Base-by-base conservation (phyloP, 2,329 filamentous ascomycete species). In the Colletotrichum costaricense region DNA sequence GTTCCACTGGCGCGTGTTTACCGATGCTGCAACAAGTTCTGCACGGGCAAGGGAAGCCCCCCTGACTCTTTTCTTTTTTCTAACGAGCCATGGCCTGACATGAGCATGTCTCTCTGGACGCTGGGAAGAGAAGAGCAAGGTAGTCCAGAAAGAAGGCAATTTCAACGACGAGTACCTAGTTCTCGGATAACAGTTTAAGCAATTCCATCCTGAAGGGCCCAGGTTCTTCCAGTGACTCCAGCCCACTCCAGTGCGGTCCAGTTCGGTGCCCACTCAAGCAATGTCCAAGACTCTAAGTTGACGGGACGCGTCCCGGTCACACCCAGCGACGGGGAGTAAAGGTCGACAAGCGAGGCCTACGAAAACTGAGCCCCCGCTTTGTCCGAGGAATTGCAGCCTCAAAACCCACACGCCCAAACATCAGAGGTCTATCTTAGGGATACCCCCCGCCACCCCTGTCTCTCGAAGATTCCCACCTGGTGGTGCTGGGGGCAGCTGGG, bases 91-190 rank as follows among this genome's bases (percentile, higher is more conserved):
- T 71, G 60, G 60, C 55, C 62, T 71, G 60, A 62, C 56, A 30
- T 66, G 60, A 70, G 35, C 3, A 28, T 12, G 33, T 57, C 62
- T 67, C 30, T 57, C 30, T 57, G 60, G 14, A 56, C 49, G 33
- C 56, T 55, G 56, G 33, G 56, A 63, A 46, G 28, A 52, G 60
- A 38, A 58, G 55, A 49, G 22, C 33, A 22, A 24, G 19, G 16
- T 49, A 16, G 66, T 26, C 59, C 38, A 54, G 42, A 52, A 26
- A 16, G 66, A 54, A 49, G 65, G 49, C 66, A 42, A 54, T 14
- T 16, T 65, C 19, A 24, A 35, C 30, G 69, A 63, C 69, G 65
- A 63, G 33, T 69, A 64, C 59, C 66, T 72, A 69, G 26, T 69
- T 63, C 66, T 59, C 66, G 66, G 65, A 54, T 55, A 38, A 59